Evolutionary conservation across 805 yeast genomes (phyloP).

Genomic region (Saccharomycopsis sp.): DNA sequence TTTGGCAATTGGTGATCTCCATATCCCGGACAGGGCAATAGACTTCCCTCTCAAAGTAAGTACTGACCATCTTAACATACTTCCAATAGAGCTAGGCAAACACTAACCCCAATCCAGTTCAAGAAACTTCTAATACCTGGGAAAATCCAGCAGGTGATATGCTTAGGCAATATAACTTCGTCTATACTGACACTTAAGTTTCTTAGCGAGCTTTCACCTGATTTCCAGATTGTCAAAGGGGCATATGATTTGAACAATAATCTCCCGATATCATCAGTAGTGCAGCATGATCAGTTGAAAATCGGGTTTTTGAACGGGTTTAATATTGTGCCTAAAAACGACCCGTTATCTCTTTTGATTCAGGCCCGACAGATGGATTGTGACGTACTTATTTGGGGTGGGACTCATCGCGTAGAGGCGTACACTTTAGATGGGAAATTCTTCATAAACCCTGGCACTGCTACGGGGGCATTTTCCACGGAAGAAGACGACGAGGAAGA

Average conservation of each 20-base stretch:
- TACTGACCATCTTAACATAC: background rate
- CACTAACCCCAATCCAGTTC: conserved; percentile 39
- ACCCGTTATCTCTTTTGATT: conserved; percentile 75
- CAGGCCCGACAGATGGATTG: conserved; percentile 89
- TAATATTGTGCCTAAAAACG: conserved; percentile 76
- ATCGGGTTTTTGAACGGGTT: conserved; percentile 85
- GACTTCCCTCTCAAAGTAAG: conserved; percentile 43
- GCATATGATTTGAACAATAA: conserved; percentile 56
- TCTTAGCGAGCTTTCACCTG: conserved; percentile 62
- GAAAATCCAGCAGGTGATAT: conserved; percentile 76
- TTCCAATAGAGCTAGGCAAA: background rate
- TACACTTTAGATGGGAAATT: conserved; percentile 88
- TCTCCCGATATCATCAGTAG: conserved; percentile 58
- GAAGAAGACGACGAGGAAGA: conserved; percentile 56
- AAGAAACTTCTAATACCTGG: conserved; percentile 74
- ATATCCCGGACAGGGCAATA: conserved; percentile 79
- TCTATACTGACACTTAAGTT: conserved; percentile 58
- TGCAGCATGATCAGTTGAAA: conserved; percentile 62
- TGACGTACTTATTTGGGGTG: conserved; percentile 88
- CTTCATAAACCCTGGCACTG: conserved; percentile 95
- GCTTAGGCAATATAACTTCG: conserved; percentile 77
- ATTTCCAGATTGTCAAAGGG: conserved; percentile 73
- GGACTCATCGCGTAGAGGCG: conserved; percentile 88
- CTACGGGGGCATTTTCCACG: conserved; percentile 81
- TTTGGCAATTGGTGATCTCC: conserved; percentile 83